Percentiles rank a stretch among this genome's conserved stretches.
Evolutionary conservation across 2,329 filamentous ascomycete species (phyloP).

Genomic region (Pestalotiopsis sp.): DNA sequence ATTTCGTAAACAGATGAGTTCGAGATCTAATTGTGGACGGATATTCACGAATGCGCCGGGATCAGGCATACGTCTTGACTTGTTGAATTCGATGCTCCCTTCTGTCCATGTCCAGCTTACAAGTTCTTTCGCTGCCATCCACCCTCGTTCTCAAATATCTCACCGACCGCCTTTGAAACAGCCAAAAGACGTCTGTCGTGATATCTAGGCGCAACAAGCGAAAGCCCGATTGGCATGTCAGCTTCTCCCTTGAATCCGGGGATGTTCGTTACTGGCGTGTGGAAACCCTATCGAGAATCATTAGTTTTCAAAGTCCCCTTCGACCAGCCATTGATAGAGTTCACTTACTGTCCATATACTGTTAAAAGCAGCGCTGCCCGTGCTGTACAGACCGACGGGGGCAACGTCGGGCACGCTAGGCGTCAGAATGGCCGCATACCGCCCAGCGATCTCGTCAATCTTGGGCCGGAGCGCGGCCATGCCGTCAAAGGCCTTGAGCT

Average conservation of each 20-base stretch:
- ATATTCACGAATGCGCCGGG: too few relatives aligned
- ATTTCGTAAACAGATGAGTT: too few relatives aligned
- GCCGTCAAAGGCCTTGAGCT: conserved; percentile 57
- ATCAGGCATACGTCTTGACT: too few relatives aligned
- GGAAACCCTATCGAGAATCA: conserved; percentile 43
- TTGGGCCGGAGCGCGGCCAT: conserved; percentile 55
- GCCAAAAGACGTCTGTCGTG: conserved; percentile 43
- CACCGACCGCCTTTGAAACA: conserved; percentile 40
- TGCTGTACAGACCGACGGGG: conserved; percentile 53
- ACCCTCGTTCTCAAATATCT: conserved; percentile 41
- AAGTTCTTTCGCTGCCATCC: conserved; percentile 28
- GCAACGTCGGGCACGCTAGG: conserved; percentile 65
- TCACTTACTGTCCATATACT: conserved; percentile 53
- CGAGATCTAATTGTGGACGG: too few relatives aligned
- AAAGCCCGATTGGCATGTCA: conserved; percentile 62
- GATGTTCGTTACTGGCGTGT: conserved; percentile 66
- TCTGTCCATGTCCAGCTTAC: background rate
- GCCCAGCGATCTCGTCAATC: conserved; percentile 53
- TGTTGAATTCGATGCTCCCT: too few relatives aligned
- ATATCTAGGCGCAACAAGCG: conserved; percentile 50
- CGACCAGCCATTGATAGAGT: background rate
- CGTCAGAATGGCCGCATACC: conserved; percentile 58
- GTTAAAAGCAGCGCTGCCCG: conserved; percentile 57
- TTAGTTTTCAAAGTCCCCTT: background rate
- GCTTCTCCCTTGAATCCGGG: conserved; percentile 62